Conservation (phyloP, 179 eudicot species). For the Beta macrorhiza region DNA sequence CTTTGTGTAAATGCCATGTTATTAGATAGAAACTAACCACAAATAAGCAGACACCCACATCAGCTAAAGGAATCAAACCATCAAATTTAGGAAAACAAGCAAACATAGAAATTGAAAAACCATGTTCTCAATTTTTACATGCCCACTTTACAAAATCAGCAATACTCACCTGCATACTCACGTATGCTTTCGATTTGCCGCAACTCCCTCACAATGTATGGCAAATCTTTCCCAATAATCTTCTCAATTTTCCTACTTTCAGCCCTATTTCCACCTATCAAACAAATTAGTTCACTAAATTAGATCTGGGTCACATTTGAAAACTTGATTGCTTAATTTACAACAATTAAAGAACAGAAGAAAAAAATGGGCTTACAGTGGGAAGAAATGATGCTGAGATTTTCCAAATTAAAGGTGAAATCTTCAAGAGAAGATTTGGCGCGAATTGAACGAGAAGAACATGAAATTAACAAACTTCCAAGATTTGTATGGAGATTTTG, state of each 20-base stretch:
- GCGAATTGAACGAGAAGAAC: slow-evolving; percentile 37
- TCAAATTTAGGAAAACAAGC: slow-evolving; percentile 6
- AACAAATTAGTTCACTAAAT: neutral
- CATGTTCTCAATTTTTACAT: neutral
- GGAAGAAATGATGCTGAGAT: slow-evolving; percentile 36
- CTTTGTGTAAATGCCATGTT: neutral
- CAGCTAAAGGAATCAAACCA: neutral
- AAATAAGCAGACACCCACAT: neutral
- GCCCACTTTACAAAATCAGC: neutral
- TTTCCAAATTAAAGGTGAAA: slow-evolving; percentile 33
- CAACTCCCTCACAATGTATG: slow-evolving; percentile 35
- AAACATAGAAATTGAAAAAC: neutral
- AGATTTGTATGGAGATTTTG: slow-evolving; percentile 39
- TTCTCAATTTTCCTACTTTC: slow-evolving; percentile 31
- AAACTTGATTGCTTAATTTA: neutral
- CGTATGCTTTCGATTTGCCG: slow-evolving; percentile 38
- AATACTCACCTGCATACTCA: slow-evolving; percentile 39
- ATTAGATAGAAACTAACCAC: neutral
- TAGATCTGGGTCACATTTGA: neutral
- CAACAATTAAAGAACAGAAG: neutral
- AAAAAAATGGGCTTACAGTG: slow-evolving; percentile 26
- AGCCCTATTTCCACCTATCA: slow-evolving; percentile 38
- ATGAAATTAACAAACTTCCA: slow-evolving; percentile 34
- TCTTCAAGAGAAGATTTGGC: slow-evolving; percentile 42
- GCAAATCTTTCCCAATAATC: slow-evolving; percentile 36